A percentile compares a stretch with the other conserved stretches of the same genome.
Evolutionary conservation across 73 alveolate genomes (phyloP).

Genomic region (Paramecium pentaurelia): DNA sequence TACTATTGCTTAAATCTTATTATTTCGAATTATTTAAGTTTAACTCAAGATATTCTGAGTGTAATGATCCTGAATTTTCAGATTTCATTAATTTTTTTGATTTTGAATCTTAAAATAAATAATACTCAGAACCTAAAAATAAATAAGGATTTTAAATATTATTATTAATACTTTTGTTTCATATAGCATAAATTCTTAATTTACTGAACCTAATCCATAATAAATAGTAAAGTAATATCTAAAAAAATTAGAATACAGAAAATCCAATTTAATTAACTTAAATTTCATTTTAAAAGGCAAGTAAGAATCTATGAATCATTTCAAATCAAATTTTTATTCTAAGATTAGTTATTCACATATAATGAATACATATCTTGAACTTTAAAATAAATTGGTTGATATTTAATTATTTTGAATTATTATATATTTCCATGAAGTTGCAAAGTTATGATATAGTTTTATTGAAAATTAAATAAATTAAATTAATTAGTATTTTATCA

Average conservation of each 20-base stretch:
- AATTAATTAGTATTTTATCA: no score
- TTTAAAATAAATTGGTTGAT: not conserved
- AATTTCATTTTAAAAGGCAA: not conserved
- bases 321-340: not conserved
- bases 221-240: not conserved
- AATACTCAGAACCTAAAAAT: not conserved
- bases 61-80: not conserved
- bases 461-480: not conserved
- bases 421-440: not conserved
- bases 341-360: not conserved
- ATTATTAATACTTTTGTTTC: not conserved
- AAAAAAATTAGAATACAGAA: not conserved
- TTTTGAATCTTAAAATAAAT: constrained; percentile 8
- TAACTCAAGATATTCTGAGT: not conserved
- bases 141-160: not conserved
- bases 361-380: not conserved
- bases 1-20: not conserved
- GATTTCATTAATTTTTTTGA: not conserved
- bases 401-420: not conserved
- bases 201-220: not conserved
- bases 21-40: not conserved
- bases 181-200: not conserved
- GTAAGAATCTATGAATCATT: not conserved
- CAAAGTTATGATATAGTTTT: not conserved
- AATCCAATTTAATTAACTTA: not conserved